Base-by-base conservation (phyloP, 306 rosid species). In the Prunus armeniaca region DNA sequence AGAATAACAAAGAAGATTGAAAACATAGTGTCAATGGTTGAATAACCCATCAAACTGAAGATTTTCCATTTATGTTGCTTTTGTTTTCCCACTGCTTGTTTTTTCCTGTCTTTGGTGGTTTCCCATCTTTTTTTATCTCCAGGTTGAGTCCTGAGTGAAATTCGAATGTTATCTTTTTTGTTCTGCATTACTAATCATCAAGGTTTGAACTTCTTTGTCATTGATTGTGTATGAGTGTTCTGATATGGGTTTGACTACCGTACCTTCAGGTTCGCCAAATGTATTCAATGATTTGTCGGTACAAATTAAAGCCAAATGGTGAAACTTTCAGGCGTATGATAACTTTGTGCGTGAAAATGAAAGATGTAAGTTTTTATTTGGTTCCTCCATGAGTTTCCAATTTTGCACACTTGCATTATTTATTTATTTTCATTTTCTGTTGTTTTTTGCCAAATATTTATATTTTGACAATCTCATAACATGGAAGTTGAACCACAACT, bases 241-340 rank as follows among this genome's bases (percentile, higher is more conserved):
- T 81, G 68, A 79, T 57, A 45, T 69, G 14, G 68, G 22, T 79
- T 50, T 78, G 65, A 32, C 61, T 6, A 3, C 15, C 4, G 15
- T 58, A 67, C 47, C 65, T 72, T 61, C 79, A 94, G 98, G 97
- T 92, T 67, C 87, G 65, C 74, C 91, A 68, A 79, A 80, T 90
- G 72, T 84, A 83, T 86, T 85, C 93, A 32, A 30, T 88, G 78
- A 88, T 95, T 65, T 17, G 75, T 69, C 80, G 62, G 77, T 76
- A 80, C 75, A 52, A 68, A 49, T 73, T 92, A 84, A 55, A 76
- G 82, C 68, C 90, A 72, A 86, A 77, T 72, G 32, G 15, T 45
- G 97, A 90, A 80, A 89, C 91, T 81, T 90, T 88, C 84, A 86
- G 92, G 83, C 56, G 47, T 58, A 87, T 92, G 93, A 91, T 92